A percentile compares a stretch with the other conserved stretches of the same genome.
Evolutionary conservation across 1,139 yeast species (phyloP).

Genomic region (Geotrichum europaeum): DNA sequence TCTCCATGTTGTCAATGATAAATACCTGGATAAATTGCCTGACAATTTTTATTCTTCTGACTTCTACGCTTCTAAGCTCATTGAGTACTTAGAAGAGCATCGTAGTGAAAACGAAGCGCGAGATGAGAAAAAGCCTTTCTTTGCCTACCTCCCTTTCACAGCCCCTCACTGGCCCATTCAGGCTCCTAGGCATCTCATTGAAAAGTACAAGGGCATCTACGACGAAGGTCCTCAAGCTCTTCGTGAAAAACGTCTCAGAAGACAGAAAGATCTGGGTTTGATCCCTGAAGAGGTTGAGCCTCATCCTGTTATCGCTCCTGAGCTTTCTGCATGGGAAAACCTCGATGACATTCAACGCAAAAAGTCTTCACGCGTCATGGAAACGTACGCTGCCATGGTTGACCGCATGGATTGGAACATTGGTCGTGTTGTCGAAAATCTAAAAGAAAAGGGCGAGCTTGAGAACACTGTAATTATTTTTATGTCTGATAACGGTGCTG

Average conservation of each 20-base stretch:
- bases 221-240: conserved; percentile 46
- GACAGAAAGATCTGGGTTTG: conserved; percentile 43
- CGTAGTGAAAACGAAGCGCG: conserved; percentile 19
- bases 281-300: conserved; percentile 42
- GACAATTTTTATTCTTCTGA: conserved; percentile 46
- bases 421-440: conserved; percentile 42
- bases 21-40: conserved; percentile 21
- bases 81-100: conserved; percentile 35
- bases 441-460: conserved; percentile 40
- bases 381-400: conserved; percentile 58
- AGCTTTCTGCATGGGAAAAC: conserved; percentile 41
- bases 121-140: conserved; percentile 39
- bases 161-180: conserved; percentile 63
- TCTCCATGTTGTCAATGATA: conserved; percentile 39
- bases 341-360: conserved; percentile 36
- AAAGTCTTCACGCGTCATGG: conserved; percentile 45
- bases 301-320: conserved; percentile 42
- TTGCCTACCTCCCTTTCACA: conserved; percentile 49
- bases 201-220: conserved; percentile 46
- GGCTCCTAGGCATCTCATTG: conserved; percentile 45
- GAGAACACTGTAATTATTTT: conserved; percentile 51
- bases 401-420: conserved; percentile 46
- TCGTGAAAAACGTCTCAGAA: conserved; percentile 38
- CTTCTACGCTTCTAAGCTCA: conserved; percentile 42
- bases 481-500: conserved; percentile 59